A percentile compares a stretch with the other conserved stretches of the same genome.
Evolutionary conservation across 352 stramenopile species (phyloP).

Genomic region (Phytophthora pinifolia): DNA sequence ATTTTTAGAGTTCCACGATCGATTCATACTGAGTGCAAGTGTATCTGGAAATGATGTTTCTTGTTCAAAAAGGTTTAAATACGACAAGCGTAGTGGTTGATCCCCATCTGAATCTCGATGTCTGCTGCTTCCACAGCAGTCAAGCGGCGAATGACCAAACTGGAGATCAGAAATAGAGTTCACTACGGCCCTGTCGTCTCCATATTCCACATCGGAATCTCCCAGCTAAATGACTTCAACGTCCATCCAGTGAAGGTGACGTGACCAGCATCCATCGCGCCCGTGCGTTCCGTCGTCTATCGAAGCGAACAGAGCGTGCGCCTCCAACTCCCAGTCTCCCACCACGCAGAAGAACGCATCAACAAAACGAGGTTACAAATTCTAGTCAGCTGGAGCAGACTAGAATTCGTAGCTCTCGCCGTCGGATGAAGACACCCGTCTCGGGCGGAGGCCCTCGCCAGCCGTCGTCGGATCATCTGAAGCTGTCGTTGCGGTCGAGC

Average conservation of each 20-base stretch:
- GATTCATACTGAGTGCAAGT: no score
- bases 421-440: constrained; percentile 49
- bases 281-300: constrained; percentile 18
- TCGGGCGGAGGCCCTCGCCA: constrained; percentile 25
- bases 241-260: constrained; percentile 12
- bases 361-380: constrained; percentile 15
- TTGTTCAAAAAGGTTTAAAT: constrained; percentile 38
- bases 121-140: neutral
- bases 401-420: constrained; percentile 82
- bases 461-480: constrained; percentile 25
- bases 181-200: constrained; percentile 27
- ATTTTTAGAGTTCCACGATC: constrained; percentile 17
- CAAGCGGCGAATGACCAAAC: neutral
- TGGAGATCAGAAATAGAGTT: constrained; percentile 33
- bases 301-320: constrained; percentile 13
- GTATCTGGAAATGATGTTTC: constrained; percentile 10
- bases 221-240: constrained; percentile 10
- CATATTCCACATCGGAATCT: constrained; percentile 24
- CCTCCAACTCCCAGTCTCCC: constrained; percentile 14
- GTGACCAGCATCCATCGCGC: constrained; percentile 18
- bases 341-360: constrained; percentile 18
- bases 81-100: constrained; percentile 26
- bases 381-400: constrained; percentile 12
- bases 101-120: constrained; percentile 7
- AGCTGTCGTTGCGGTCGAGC: constrained; percentile 31